Conservation (phyloP, 345 rosid species). For the Citropsis articulata region DNA sequence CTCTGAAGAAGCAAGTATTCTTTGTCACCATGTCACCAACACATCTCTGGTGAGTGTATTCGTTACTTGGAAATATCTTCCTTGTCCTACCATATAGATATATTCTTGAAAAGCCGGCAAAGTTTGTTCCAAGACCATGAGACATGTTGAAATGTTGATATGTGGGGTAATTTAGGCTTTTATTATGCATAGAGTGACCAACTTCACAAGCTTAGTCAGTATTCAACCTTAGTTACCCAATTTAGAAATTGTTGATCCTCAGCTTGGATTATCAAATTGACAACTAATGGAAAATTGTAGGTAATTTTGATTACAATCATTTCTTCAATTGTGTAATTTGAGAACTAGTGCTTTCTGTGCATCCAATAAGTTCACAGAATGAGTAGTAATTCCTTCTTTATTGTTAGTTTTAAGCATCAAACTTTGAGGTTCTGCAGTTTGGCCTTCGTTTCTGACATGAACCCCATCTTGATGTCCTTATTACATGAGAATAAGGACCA, state of each 20-base stretch:
- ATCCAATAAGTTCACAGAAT: background rate
- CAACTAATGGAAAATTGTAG: background rate
- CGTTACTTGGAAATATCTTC: background rate
- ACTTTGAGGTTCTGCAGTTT: background rate
- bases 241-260: background rate
- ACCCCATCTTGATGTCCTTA: background rate
- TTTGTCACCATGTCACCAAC: slow-evolving; percentile 97
- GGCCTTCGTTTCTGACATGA: background rate
- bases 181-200: background rate
- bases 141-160: background rate
- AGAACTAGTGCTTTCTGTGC: background rate
- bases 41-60: slow-evolving; percentile 62
- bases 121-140: background rate
- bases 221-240: background rate
- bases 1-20: slow-evolving; percentile 51
- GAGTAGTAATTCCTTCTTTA: background rate
- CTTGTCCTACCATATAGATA: background rate
- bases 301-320: background rate
- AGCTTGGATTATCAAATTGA: background rate
- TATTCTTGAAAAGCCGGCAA: background rate
- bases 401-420: background rate
- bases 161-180: background rate
- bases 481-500: background rate
- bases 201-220: background rate
- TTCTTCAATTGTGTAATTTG: background rate